Evolutionary conservation across 169 alveolate genomes (phyloP).

Genomic region (Cryptosporidium tyzzeri): DNA sequence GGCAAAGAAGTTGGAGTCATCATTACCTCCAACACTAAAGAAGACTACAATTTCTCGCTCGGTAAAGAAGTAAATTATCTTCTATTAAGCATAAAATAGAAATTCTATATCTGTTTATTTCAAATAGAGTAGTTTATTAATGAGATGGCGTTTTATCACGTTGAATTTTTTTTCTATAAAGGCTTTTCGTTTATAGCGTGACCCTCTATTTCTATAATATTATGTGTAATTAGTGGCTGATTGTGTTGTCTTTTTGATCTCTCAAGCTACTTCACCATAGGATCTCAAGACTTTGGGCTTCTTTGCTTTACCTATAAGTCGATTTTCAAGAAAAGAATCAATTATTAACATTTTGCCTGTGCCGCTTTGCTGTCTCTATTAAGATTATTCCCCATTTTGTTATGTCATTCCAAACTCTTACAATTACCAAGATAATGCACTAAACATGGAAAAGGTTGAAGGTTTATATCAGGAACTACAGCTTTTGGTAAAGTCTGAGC

Average conservation of each 20-base stretch:
- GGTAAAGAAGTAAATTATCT: conserved; percentile 29
- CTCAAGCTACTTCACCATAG: too few species aligned
- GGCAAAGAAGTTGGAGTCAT: conserved; percentile 93
- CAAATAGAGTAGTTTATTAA: conserved; percentile 10
- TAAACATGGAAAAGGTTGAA: conserved; percentile 28
- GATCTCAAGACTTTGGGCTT: not conserved
- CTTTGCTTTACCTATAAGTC: not conserved
- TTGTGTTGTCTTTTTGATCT: not conserved
- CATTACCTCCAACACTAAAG: conserved; percentile 87
- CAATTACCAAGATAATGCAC: conserved; percentile 17
- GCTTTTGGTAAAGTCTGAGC: conserved; percentile 58
- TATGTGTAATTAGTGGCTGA: not conserved
- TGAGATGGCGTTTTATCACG: not conserved
- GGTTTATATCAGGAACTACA: conserved; percentile 50
- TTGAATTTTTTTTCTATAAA: not conserved
- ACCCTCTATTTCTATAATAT: not conserved
- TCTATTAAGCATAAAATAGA: not conserved
- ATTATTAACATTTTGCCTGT: not conserved
- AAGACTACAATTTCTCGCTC: conserved; percentile 65
- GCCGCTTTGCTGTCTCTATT: conserved; percentile 32
- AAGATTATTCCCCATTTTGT: conserved; percentile 13
- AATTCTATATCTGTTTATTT: not conserved
- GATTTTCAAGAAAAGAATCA: not conserved
- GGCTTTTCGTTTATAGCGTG: not conserved
- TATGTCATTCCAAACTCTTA: not conserved